Evolutionary conservation across 495 filamentous ascomycete genomes (phyloP).

Genomic region (Daldinia decipiens): DNA sequence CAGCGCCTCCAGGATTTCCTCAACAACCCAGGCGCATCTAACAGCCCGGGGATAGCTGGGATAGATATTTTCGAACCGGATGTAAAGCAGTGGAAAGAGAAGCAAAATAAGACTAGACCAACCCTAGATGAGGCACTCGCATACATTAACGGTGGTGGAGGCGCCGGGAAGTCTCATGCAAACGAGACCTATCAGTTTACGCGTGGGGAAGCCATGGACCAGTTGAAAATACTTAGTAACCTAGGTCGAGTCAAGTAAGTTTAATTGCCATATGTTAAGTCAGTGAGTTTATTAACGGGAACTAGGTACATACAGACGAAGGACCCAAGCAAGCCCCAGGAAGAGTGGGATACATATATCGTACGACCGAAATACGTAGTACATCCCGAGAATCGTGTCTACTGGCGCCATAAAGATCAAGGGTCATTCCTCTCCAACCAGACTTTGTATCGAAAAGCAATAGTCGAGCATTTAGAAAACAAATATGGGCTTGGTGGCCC

Average conservation of each 20-base stretch:
- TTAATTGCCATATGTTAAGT: not conserved
- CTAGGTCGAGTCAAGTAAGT: constrained; percentile 43
- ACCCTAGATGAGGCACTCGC: constrained; percentile 28
- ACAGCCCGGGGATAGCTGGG: constrained; percentile 14
- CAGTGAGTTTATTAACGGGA: constrained; percentile 20
- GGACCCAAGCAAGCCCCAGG: not conserved
- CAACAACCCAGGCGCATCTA: constrained; percentile 17
- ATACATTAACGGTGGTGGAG: constrained; percentile 43
- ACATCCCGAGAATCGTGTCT: constrained; percentile 44
- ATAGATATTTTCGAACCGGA: constrained; percentile 17
- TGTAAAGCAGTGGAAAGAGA: not conserved
- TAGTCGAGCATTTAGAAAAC: constrained; percentile 23
- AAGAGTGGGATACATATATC: constrained; percentile 3
- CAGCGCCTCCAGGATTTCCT: constrained; percentile 43
- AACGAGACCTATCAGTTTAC: constrained; percentile 47
- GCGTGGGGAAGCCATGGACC: constrained; percentile 19
- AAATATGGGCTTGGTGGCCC: constrained; percentile 6
- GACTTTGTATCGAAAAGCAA: constrained; percentile 5
- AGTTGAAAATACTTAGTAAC: constrained; percentile 3
- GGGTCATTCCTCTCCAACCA: not conserved
- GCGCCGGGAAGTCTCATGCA: constrained; percentile 20
- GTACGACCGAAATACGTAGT: constrained; percentile 35
- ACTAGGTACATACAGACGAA: constrained; percentile 15
- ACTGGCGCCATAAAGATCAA: constrained; percentile 35
- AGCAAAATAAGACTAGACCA: not conserved